Percentiles rank a stretch among this genome's conserved stretches.
Conservation (phyloP, 129 eudicot genomes). For the Artemisia argyi region DNA sequence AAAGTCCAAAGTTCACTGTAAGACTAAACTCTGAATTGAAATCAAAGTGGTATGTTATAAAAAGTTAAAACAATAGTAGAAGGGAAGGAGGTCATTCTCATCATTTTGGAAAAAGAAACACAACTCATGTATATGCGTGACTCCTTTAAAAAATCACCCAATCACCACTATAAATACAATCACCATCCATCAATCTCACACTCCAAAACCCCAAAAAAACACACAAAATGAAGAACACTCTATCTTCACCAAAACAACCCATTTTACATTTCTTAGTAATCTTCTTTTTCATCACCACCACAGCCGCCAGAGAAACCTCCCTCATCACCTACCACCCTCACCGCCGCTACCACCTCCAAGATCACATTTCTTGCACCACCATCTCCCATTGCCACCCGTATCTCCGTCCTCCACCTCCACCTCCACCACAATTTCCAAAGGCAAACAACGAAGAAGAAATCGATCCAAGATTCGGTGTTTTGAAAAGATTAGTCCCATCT, state of each 20-base stretch:
- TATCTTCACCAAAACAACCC: constrained; percentile 24
- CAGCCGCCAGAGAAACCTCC: constrained; percentile 17
- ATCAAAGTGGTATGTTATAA: no score
- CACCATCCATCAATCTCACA: constrained; percentile 8
- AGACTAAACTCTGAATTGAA: no score
- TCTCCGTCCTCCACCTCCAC: constrained; percentile 18
- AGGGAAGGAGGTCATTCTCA: neutral
- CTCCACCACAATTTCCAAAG: constrained; percentile 23
- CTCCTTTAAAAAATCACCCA: constrained; percentile 13
- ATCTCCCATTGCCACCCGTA: constrained; percentile 23
- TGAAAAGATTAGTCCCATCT: constrained; percentile 83
- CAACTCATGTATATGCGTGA: constrained; percentile 21
- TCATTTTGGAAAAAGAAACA: constrained; percentile 5
- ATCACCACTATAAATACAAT: constrained; percentile 6
- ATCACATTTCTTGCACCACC: constrained; percentile 31
- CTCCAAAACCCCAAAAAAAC: constrained; percentile 3
- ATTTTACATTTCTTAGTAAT: constrained; percentile 15
- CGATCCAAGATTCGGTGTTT: constrained; percentile 82
- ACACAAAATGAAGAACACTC: constrained; percentile 26
- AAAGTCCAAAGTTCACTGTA: no score
- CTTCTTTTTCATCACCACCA: constrained; percentile 17
- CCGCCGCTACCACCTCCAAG: constrained; percentile 24
- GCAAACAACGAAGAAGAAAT: constrained; percentile 41
- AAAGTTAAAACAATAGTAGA: no score
- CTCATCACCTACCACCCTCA: constrained; percentile 14